phyloP scores from a whole-genome alignment of 1,284 basidiomycete genomes.

The Inonotus obliquus region DNA sequence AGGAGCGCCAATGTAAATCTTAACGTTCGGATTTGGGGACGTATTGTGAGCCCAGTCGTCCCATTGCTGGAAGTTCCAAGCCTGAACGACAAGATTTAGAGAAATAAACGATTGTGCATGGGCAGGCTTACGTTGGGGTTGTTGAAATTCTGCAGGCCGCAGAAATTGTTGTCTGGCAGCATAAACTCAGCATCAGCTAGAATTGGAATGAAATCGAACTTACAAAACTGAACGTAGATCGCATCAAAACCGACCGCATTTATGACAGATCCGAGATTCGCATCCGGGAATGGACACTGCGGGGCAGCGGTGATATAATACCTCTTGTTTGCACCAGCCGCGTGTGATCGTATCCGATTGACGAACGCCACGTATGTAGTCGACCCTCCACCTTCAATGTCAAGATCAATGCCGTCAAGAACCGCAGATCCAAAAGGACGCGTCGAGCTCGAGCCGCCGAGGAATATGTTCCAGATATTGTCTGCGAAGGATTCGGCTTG shows the following conservation, averaged over 20 bases:
- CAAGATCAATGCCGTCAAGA: slow-evolving; percentile 63
- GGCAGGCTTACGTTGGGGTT: slow-evolving; percentile 35
- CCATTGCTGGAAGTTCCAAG: slow-evolving; percentile 51
- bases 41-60: slow-evolving; percentile 57
- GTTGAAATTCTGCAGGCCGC: slow-evolving; percentile 40
- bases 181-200: background rate
- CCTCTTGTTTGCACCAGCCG: slow-evolving; percentile 41
- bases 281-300: slow-evolving; percentile 65
- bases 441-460: slow-evolving; percentile 50
- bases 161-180: slow-evolving; percentile 52
- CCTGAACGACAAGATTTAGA: slow-evolving; percentile 27
- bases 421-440: slow-evolving; percentile 61
- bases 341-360: slow-evolving; percentile 42
- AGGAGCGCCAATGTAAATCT: slow-evolving; percentile 60
- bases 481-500: slow-evolving; percentile 50
- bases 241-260: slow-evolving; percentile 56
- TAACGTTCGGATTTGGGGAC: slow-evolving; percentile 55
- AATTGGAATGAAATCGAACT: slow-evolving; percentile 17
- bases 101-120: background rate
- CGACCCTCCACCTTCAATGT: slow-evolving; percentile 58
- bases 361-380: slow-evolving; percentile 52
- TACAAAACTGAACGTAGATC: slow-evolving; percentile 58
- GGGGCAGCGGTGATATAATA: slow-evolving; percentile 63
- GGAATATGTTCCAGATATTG: slow-evolving; percentile 61
- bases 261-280: slow-evolving; percentile 47